Conservation (phyloP, 371 early-diverging fungal genomes). For the Batkoa obscura region DNA sequence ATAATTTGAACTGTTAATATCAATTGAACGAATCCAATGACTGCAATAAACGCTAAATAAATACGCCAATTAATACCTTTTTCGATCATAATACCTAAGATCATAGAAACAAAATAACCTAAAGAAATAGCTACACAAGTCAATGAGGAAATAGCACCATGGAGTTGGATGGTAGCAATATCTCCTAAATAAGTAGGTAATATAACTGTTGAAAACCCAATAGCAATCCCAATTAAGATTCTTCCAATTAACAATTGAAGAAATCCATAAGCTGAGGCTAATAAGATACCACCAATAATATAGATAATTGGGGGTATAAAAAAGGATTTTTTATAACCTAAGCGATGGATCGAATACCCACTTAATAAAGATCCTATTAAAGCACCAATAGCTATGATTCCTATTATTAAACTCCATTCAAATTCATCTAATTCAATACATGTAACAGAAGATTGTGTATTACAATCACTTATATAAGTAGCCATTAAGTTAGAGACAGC, state of each 20-base stretch:
- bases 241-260: constrained; percentile 56
- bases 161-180: constrained; percentile 39
- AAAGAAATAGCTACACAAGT: constrained; percentile 23
- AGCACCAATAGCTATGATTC: neutral
- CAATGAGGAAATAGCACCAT: constrained; percentile 48
- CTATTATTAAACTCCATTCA: neutral
- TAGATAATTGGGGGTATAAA: neutral
- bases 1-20: neutral
- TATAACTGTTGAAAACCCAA: constrained; percentile 56
- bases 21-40: constrained; percentile 6
- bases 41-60: constrained; percentile 33
- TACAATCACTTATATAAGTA: neutral
- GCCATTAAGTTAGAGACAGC: neutral
- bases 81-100: constrained; percentile 42
- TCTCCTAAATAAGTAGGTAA: constrained; percentile 65
- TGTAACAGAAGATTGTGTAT: neutral
- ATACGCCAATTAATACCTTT: constrained; percentile 19
- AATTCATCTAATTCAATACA: neutral
- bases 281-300: neutral
- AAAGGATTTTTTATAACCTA: neutral
- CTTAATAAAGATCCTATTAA: neutral
- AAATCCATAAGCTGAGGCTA: neutral
- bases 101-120: too few relatives aligned
- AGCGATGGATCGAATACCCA: neutral
- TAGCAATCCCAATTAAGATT: constrained; percentile 57